Evolutionary conservation across 2,329 filamentous ascomycete species (phyloP), one percentile per base, ranked within the genome.

Genomic region (Apiospora koreana): DNA sequence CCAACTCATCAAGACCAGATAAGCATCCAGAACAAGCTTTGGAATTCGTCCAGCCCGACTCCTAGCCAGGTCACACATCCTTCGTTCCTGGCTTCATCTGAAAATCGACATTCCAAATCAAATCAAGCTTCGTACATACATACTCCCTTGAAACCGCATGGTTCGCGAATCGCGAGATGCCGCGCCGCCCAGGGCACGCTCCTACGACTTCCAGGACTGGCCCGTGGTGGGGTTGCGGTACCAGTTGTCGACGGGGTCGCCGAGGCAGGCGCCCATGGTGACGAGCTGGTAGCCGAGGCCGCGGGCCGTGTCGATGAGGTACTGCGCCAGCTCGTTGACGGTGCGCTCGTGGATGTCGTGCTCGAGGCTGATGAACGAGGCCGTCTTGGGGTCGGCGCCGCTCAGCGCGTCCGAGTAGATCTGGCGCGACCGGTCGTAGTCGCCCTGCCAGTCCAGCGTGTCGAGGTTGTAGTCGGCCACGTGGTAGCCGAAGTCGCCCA

Each of bases 341-440:
- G 75, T 76, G 65, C 70, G 71, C 71, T 73, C 46, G n/a, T 71
- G 68, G 10, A 72, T 69, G 43, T 77, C 75, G 31, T 76, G 75
- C 35, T 48, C 75, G n/a, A 79, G 73, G 2, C 77, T 70, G 64
- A 80, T 76, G 69, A 76, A 81, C 12, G 75, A 75, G 1, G 70
- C 68, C n/a, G 35, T 42, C 16, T 31, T 18, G 25, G 70, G 50
- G 45, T 46, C 67, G 16, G 50, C 43, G 12, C 48, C 65, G 23
- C n/a, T 21, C 14, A 70, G 42, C 35, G 65, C 69, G 25, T 16
- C 25, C 16, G 54, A 46, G 58, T 38, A 71, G 46, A 43, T 66
- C 1, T 35, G 35, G n/a, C 67, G 69, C 35, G 70, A 54, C n/a
- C 62, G 48, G n/a, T 69, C 69, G 54, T 73, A 72, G 68, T 73